phyloP scores from a whole-genome alignment of 208 protist genomes.

The Sergeia podlipaevii region DNA sequence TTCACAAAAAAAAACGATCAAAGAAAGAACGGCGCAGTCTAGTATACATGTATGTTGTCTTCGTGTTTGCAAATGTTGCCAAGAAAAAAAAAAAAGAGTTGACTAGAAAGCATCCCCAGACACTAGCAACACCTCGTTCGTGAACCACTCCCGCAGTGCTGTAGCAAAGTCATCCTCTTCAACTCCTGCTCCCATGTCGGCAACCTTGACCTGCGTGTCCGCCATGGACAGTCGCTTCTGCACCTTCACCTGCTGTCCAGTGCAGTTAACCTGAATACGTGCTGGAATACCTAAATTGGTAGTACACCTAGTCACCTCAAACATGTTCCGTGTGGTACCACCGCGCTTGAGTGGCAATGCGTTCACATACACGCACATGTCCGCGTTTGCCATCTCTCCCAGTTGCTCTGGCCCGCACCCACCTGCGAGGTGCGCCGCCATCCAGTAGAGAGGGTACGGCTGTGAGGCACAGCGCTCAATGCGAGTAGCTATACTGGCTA shows the following conservation, averaged over 20 bases:
- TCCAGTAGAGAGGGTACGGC: conserved; percentile 5
- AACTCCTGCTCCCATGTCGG: neutral
- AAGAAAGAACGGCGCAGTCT: too few relatives aligned
- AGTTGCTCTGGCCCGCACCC: neutral
- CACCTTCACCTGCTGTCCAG: conserved; percentile 20
- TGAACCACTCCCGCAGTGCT: too few relatives aligned
- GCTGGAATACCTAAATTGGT: conserved; percentile 20
- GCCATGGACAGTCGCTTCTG: conserved; percentile 20
- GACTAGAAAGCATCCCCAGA: neutral
- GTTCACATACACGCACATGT: conserved; percentile 5
- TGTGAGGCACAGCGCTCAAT: too few relatives aligned
- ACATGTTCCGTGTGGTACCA: neutral
- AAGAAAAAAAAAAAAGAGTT: conserved; percentile 1
- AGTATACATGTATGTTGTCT: too few relatives aligned
- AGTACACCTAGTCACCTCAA: conserved; percentile 2
- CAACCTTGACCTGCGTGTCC: neutral
- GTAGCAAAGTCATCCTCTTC: conserved; percentile 11
- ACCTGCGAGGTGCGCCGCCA: neutral
- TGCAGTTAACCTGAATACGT: conserved; percentile 24
- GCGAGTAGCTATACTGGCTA: too few relatives aligned
- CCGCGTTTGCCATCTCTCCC: neutral
- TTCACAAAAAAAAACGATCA: too few relatives aligned
- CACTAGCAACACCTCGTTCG: neutral
- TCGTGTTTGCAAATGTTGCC: neutral
- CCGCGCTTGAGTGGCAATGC: neutral